Conservation (phyloP, 1,139 yeast species). For the Pichia sp. region DNA sequence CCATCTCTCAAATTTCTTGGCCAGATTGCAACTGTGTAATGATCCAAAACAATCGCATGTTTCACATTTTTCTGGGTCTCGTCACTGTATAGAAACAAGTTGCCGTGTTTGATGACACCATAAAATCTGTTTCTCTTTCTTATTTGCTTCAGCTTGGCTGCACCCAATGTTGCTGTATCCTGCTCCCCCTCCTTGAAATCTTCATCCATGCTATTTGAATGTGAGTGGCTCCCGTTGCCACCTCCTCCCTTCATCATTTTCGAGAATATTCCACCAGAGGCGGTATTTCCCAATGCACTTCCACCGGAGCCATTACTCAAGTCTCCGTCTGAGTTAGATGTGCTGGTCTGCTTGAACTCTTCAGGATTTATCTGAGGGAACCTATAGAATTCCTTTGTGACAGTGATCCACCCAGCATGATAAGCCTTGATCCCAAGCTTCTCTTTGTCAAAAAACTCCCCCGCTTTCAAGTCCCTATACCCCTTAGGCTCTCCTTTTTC, state of each 20-base stretch:
- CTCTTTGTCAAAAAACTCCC: slow-evolving; percentile 55
- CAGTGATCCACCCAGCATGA: slow-evolving; percentile 77
- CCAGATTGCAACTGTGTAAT: slow-evolving; percentile 77
- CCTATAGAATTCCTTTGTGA: slow-evolving; percentile 68
- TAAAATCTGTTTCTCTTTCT: slow-evolving; percentile 58
- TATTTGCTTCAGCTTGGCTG: slow-evolving; percentile 31
- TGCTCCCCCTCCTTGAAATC: slow-evolving; percentile 15
- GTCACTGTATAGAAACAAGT: slow-evolving; percentile 73
- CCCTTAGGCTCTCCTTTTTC: slow-evolving; percentile 29
- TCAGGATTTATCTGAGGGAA: slow-evolving; percentile 40
- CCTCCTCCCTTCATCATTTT: slow-evolving; percentile 13
- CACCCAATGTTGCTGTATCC: slow-evolving; percentile 26
- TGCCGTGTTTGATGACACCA: slow-evolving; percentile 77
- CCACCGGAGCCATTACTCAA: slow-evolving; percentile 29
- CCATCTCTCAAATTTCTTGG: slow-evolving; percentile 70
- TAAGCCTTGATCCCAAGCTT: slow-evolving; percentile 61
- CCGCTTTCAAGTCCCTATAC: slow-evolving; percentile 47
- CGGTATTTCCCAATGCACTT: slow-evolving; percentile 12
- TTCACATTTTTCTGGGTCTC: slow-evolving; percentile 62
- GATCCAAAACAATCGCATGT: slow-evolving; percentile 74
- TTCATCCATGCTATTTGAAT: neutral
- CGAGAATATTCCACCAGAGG: slow-evolving; percentile 6
- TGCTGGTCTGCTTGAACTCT: slow-evolving; percentile 26
- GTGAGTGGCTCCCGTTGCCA: neutral
- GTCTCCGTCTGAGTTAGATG: neutral